Percentiles rank a stretch among this genome's conserved stretches.
These are phyloP conservation scores for Leccinum broughii DNA, from an alignment of 768 basidiomycete genomes.

Conservation along the genomic window DNA sequence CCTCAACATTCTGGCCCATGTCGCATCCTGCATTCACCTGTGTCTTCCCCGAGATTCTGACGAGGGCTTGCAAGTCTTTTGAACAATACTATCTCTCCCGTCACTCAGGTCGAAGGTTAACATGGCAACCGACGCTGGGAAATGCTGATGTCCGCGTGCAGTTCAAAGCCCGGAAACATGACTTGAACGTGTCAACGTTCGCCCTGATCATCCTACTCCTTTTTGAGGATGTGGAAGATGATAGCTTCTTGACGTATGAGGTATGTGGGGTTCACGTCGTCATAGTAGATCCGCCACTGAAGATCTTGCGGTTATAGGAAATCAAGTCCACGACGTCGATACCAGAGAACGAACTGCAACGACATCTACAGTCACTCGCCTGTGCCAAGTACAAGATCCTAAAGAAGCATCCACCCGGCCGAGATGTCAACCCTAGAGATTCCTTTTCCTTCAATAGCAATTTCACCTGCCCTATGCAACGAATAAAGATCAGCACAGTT, in stretches of 20 bases:
- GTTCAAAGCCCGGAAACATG: conserved; percentile 81
- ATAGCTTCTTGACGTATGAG: conserved; percentile 73
- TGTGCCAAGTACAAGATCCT: conserved; percentile 93
- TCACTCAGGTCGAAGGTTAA: conserved; percentile 87
- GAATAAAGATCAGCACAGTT: conserved; percentile 92
- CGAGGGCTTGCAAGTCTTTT: conserved; percentile 70
- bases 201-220: conserved; percentile 84
- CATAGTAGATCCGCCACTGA: not conserved
- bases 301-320: conserved; percentile 53
- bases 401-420: conserved; percentile 85
- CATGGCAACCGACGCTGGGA: conserved; percentile 90
- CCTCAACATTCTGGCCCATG: conserved; percentile 96
- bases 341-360: conserved; percentile 74
- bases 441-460: conserved; percentile 86
- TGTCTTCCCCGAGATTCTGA: conserved; percentile 63
- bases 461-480: conserved; percentile 79
- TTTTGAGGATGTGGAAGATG: conserved; percentile 72
- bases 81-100: conserved; percentile 87
- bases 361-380: conserved; percentile 94
- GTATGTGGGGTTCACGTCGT: conserved; percentile 41
- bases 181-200: conserved; percentile 90
- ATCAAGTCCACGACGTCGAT: conserved; percentile 77
- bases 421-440: conserved; percentile 76
- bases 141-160: conserved; percentile 83
- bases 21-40: conserved; percentile 64